Evolutionary conservation across 768 basidiomycete species (phyloP).

Genomic region (Xerocomellus intermedius): DNA sequence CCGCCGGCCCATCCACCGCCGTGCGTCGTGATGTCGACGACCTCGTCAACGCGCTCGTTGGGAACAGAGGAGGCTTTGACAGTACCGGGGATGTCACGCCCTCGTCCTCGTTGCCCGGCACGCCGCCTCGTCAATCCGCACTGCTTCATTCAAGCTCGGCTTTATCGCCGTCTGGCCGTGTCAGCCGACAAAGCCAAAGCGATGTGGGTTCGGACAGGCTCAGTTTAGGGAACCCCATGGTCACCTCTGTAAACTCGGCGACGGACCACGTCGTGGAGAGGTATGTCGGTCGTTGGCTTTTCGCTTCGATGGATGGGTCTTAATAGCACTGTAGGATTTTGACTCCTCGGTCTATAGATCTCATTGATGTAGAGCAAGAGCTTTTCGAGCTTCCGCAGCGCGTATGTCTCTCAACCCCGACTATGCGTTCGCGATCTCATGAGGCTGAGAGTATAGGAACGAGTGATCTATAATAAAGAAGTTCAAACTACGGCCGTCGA

Average conservation of each 20-base stretch:
- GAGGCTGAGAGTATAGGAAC: slow-evolving; percentile 48
- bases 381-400: slow-evolving; percentile 87
- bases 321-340: slow-evolving; percentile 45
- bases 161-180: slow-evolving; percentile 53
- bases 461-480: slow-evolving; percentile 81
- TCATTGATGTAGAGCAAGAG: slow-evolving; percentile 89
- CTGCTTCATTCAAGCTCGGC: slow-evolving; percentile 37
- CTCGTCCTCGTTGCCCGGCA: slow-evolving; percentile 67
- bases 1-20: slow-evolving; percentile 39
- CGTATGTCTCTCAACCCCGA: slow-evolving; percentile 39
- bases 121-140: slow-evolving; percentile 49
- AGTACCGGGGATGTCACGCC: slow-evolving; percentile 65
- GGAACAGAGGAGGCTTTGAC: slow-evolving; percentile 45
- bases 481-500: slow-evolving; percentile 74
- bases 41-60: slow-evolving; percentile 59
- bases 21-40: slow-evolving; percentile 65
- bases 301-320: neutral
- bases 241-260: slow-evolving; percentile 48
- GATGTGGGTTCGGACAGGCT: slow-evolving; percentile 53
- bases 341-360: slow-evolving; percentile 65
- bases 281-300: slow-evolving; percentile 38
- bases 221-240: slow-evolving; percentile 45
- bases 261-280: slow-evolving; percentile 71
- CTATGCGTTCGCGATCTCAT: neutral
- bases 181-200: slow-evolving; percentile 72